These are phyloP conservation scores for Ustilago lituana DNA, from an alignment of 1,284 basidiomycete species.

Conservation along the genomic window DNA sequence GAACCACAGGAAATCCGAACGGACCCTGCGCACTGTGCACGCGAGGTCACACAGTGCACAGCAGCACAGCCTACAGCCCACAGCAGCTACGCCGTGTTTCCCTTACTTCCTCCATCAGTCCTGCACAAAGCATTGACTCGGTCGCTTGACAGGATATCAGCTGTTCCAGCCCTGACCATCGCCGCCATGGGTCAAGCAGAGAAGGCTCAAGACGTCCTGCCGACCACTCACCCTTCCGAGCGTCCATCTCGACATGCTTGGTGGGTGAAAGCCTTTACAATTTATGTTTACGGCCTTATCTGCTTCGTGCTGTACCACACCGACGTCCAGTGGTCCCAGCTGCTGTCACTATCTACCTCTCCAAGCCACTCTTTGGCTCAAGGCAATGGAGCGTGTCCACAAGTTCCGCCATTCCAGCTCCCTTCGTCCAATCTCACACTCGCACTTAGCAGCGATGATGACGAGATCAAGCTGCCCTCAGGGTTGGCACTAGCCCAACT, in stretches of 20 bases:
- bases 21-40: constrained; percentile 6
- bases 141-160: no score
- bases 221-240: not conserved
- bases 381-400: constrained; percentile 27
- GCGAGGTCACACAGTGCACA: constrained; percentile 4
- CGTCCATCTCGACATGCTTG: not conserved
- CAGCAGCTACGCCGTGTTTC: no score
- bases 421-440: not conserved
- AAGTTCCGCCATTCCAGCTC: constrained; percentile 27
- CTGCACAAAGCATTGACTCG: no score
- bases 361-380: not conserved
- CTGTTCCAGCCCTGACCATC: not conserved
- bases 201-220: constrained; percentile 7
- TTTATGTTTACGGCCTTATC: constrained; percentile 6
- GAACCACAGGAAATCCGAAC: not conserved
- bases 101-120: not conserved
- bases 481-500: constrained; percentile 26
- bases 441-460: not conserved
- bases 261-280: not conserved
- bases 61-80: no score
- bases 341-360: not conserved
- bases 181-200: constrained; percentile 10
- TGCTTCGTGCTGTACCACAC: constrained; percentile 2
- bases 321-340: not conserved
- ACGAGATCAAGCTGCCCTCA: constrained; percentile 17